These are phyloP conservation scores for Fremontodendron californicum DNA, from an alignment of 345 rosid genomes.

Conservation along the genomic window DNA sequence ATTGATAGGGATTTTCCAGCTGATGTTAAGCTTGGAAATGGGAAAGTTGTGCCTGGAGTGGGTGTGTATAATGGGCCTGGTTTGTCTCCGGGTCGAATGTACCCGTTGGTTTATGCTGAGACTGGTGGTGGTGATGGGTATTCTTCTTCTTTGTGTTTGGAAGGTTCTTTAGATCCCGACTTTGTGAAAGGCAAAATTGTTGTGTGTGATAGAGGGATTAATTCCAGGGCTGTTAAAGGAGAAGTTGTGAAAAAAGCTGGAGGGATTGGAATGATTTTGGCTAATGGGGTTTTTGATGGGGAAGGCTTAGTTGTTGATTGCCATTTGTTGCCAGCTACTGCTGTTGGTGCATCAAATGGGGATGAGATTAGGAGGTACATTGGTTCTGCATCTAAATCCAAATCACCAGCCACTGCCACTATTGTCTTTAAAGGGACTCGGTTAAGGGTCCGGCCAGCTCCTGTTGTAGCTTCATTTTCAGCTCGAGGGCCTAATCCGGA, in stretches of 20 bases:
- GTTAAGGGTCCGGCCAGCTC: constrained; percentile 62
- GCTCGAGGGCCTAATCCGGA: constrained; percentile 87
- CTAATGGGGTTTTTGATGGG: constrained; percentile 83
- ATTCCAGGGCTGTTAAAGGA: constrained; percentile 76
- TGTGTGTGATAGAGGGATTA: constrained; percentile 86
- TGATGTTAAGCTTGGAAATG: constrained; percentile 68
- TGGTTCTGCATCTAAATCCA: constrained; percentile 38
- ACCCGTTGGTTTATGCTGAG: constrained; percentile 70
- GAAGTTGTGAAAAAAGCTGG: constrained; percentile 81
- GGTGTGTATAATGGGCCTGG: constrained; percentile 66
- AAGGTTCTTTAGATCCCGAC: constrained; percentile 69
- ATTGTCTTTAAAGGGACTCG: constrained; percentile 82
- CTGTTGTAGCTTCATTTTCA: constrained; percentile 85
- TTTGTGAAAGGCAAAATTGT: constrained; percentile 69
- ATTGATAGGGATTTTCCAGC: constrained; percentile 84
- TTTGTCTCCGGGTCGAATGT: constrained; percentile 52
- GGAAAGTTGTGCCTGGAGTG: constrained; percentile 53
- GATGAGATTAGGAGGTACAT: constrained; percentile 67
- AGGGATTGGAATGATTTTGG: constrained; percentile 87
- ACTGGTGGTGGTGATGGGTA: constrained; percentile 66
- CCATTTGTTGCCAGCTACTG: constrained; percentile 75
- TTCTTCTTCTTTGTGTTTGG: constrained; percentile 74
- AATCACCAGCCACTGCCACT: constrained; percentile 55
- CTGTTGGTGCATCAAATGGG: constrained; percentile 69
- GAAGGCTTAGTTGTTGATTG: constrained; percentile 93